Conservation (phyloP, 1,284 basidiomycete genomes). For the Mycosarcoma mackinlayi region DNA sequence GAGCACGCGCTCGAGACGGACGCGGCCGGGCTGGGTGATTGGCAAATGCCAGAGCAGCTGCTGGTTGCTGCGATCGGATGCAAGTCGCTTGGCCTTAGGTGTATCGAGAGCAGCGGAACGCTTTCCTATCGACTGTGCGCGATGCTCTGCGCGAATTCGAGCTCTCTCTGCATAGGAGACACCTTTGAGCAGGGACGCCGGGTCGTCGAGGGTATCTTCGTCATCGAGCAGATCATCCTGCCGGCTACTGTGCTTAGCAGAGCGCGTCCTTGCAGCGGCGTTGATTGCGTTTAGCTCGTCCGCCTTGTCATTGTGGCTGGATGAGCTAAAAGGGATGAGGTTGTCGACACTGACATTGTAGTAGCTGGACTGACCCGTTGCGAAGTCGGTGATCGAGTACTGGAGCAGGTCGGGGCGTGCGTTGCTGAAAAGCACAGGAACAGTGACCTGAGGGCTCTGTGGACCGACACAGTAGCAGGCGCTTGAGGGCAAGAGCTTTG, state of each 20-base stretch:
- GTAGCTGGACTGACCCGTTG: conserved; percentile 71
- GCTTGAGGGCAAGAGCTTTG: conserved; percentile 77
- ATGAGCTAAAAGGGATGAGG: conserved; percentile 69
- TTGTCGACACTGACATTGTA: conserved; percentile 79
- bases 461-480: conserved; percentile 75
- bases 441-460: conserved; percentile 73
- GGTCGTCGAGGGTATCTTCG: conserved; percentile 37
- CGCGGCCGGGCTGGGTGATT: conserved; percentile 50
- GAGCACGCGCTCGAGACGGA: conserved; percentile 61
- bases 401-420: conserved; percentile 79
- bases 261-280: conserved; percentile 19
- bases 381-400: conserved; percentile 81
- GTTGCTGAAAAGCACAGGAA: conserved; percentile 90
- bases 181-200: conserved; percentile 37
- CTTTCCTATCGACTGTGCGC: conserved; percentile 21
- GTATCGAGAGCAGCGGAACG: conserved; percentile 26
- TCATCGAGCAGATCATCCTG: conserved; percentile 29
- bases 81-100: conserved; percentile 17
- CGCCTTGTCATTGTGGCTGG: conserved; percentile 13
- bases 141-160: conserved; percentile 36
- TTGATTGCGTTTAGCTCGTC: conserved; percentile 35
- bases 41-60: conserved; percentile 58
- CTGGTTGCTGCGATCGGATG: conserved; percentile 11
- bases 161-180: conserved; percentile 43
- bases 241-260: conserved; percentile 7